Evolutionary conservation across 2,329 filamentous ascomycete species (phyloP).

Genomic region (Fusarium torreyae): DNA sequence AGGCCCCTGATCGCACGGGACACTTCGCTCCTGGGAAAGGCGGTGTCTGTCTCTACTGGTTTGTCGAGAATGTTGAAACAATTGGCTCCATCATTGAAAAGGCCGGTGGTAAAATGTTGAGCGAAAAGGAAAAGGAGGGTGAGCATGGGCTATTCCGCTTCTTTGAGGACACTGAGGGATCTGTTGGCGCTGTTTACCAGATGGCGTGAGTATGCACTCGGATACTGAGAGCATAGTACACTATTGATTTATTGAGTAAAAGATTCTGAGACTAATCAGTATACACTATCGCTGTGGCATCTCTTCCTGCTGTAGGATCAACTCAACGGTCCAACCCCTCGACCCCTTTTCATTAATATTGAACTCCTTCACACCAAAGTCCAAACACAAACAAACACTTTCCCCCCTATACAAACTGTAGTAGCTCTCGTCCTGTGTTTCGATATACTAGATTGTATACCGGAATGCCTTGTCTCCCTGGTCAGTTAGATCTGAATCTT

Average conservation of each 20-base stretch:
- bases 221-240: neutral
- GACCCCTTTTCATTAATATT: neutral
- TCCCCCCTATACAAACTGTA: neutral
- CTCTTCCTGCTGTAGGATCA: neutral
- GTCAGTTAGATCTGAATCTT: constrained; percentile 46
- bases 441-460: constrained; percentile 37
- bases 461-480: constrained; percentile 45
- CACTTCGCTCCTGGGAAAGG: constrained; percentile 48
- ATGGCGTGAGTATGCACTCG: constrained; percentile 27
- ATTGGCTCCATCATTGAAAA: constrained; percentile 46
- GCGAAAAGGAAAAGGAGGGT: constrained; percentile 48
- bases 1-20: constrained; percentile 47
- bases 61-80: constrained; percentile 51
- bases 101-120: constrained; percentile 52
- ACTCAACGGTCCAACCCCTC: neutral
- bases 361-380: neutral
- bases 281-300: neutral
- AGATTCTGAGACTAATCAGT: neutral
- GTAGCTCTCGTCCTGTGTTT: neutral
- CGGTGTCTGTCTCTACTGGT: constrained; percentile 50
- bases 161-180: constrained; percentile 54
- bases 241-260: neutral
- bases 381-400: neutral
- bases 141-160: constrained; percentile 49
- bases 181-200: constrained; percentile 52